Conservation (phyloP, 352 stramenopile species). For the Thalassiosira hispida region DNA sequence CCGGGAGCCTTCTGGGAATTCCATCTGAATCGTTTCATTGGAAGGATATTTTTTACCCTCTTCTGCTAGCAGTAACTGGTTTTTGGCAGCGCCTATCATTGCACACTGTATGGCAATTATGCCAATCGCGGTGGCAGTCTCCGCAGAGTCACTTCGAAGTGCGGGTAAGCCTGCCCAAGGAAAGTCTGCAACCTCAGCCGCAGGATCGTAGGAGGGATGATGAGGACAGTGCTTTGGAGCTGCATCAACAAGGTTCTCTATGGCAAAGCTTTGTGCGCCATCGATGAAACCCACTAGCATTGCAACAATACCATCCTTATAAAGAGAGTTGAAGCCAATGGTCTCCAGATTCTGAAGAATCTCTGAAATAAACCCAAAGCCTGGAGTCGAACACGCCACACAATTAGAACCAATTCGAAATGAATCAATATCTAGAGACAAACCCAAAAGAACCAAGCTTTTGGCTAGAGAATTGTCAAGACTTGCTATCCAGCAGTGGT, state of each 20-base stretch:
- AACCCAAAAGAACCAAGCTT: background rate
- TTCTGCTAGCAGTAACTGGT: conserved; percentile 38
- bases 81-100: conserved; percentile 35
- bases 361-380: conserved; percentile 24
- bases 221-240: conserved; percentile 38
- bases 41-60: background rate
- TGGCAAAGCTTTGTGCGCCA: conserved; percentile 11
- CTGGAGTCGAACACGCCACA: conserved; percentile 42
- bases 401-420: conserved; percentile 36
- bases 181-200: background rate
- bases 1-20: background rate
- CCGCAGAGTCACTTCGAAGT: conserved; percentile 21
- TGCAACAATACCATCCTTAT: conserved; percentile 16
- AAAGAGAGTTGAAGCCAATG: conserved; percentile 9
- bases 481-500: conserved; percentile 49
- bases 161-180: conserved; percentile 4
- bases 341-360: conserved; percentile 36
- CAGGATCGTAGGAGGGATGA: conserved; percentile 5
- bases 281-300: conserved; percentile 24
- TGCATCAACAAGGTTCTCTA: conserved; percentile 22
- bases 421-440: conserved; percentile 15
- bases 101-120: conserved; percentile 28
- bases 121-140: conserved; percentile 28
- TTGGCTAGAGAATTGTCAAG: background rate
- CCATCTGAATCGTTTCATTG: background rate